phyloP scores from a whole-genome alignment of 2,329 filamentous ascomycete species.

The Neofusicoccum cordaticola region DNA sequence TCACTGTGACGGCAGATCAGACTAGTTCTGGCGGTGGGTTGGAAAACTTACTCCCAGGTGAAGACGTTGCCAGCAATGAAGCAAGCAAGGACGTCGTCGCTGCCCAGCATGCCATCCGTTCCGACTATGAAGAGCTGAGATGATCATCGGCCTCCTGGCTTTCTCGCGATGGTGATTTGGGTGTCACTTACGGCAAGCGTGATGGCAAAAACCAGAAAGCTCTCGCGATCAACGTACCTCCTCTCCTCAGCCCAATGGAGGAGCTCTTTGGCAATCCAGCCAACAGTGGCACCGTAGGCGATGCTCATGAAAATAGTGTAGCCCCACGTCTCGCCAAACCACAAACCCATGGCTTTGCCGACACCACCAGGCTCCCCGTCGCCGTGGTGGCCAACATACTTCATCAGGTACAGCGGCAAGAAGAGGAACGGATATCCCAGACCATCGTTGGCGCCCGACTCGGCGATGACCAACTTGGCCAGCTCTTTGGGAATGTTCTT shows the following conservation, averaged over 20 bases:
- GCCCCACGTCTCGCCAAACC: constrained; percentile 82
- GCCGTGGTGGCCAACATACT: constrained; percentile 64
- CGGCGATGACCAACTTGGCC: constrained; percentile 64
- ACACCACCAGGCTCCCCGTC: constrained; percentile 54
- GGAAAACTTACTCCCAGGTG: constrained; percentile 67
- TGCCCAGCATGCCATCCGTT: constrained; percentile 82
- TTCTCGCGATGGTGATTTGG: not conserved
- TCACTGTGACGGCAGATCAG: constrained; percentile 48
- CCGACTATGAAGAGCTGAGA: constrained; percentile 73
- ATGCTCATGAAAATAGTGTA: constrained; percentile 80
- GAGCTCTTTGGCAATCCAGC: constrained; percentile 77
- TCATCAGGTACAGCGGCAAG: constrained; percentile 77
- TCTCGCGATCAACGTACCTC: constrained; percentile 81
- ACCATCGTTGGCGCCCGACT: constrained; percentile 87
- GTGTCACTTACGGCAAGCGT: constrained; percentile 64
- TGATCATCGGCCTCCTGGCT: not conserved
- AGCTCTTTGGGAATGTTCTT: constrained; percentile 80
- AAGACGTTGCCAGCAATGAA: constrained; percentile 91
- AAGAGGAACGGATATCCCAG: constrained; percentile 87
- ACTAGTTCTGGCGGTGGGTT: not conserved
- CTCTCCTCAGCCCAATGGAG: constrained; percentile 80
- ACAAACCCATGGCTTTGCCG: constrained; percentile 68
- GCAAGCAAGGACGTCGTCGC: constrained; percentile 85
- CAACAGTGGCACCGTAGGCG: constrained; percentile 71
- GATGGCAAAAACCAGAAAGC: constrained; percentile 83